These are phyloP conservation scores for Penicillium turbatum DNA, from an alignment of 495 filamentous ascomycete genomes.

Conservation along the genomic window DNA sequence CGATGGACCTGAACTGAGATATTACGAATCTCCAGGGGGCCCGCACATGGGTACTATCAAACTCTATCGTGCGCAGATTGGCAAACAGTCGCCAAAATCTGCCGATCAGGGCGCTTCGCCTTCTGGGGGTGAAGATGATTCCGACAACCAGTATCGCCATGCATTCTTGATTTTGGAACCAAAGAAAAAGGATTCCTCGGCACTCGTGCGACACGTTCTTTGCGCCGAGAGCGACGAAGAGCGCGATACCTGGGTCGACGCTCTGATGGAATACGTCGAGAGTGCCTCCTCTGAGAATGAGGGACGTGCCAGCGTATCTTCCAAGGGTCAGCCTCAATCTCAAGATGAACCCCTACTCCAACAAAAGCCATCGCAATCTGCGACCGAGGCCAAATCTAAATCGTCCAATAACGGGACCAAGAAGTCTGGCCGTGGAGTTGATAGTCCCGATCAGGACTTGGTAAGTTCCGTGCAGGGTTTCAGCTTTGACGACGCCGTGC, in stretches of 20 bases:
- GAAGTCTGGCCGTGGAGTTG: conserved; percentile 40
- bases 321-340: conserved; percentile 22
- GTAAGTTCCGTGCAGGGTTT: conserved; percentile 66
- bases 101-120: conserved; percentile 54
- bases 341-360: conserved; percentile 18
- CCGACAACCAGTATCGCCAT: conserved; percentile 93
- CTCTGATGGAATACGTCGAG: conserved; percentile 87
- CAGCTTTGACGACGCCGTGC: conserved; percentile 77
- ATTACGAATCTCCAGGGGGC: conserved; percentile 86
- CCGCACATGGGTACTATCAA: conserved; percentile 91
- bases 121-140: conserved; percentile 60
- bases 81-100: conserved; percentile 68
- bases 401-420: conserved; percentile 36
- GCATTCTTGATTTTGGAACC: conserved; percentile 93
- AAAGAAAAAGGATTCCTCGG: conserved; percentile 91
- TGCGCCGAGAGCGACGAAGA: conserved; percentile 94
- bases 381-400: conserved; percentile 26
- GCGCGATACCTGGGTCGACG: conserved; percentile 89
- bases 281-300: conserved; percentile 55
- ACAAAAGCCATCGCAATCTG: conserved; percentile 12
- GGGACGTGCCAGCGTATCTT: conserved; percentile 17
- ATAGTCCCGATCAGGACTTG: conserved; percentile 36
- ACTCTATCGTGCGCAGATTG: conserved; percentile 85
- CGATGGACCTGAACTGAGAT: conserved; percentile 82
- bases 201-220: conserved; percentile 86